Base-by-base conservation (phyloP, 2,329 filamentous ascomycete species). In the Didymella segeticola region DNA sequence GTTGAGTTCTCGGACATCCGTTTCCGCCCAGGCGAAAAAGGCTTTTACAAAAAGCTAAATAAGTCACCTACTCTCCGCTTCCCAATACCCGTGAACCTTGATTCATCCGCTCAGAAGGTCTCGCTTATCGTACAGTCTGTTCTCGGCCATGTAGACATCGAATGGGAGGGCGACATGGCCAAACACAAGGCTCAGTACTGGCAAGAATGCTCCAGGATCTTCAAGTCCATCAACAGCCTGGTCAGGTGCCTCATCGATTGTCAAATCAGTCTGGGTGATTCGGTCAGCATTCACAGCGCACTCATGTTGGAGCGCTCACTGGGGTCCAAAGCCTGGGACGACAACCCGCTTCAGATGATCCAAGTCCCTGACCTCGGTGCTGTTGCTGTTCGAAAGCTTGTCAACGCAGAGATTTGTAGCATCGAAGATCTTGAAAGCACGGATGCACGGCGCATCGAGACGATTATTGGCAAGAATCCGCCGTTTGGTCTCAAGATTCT, bases 351-450 rank as follows among this genome's bases (percentile, higher is more conserved):
- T 19, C 90, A 97, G 62, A 83, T 99, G 67, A 89, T 89, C 56
- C 93, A 98, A 71, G 82, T 99, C 1, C 86, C 90, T 0, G 84
- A 86, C 2, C 84, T 98, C 56, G 95, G 95, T 0, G 79, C 86
- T 4, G 90, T 87, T 1, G 83, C 85, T n/a, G 86, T 90, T 59
- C 83, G 88, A 30, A 95, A 89, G 70, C 81, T 98, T 36, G 83
- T 86, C 3, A 81, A 83, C 31, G 86, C 86, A n/a, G 86, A 87
- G 0, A 83, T 98, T 47, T 85, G 79, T 23, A 89, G 80, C 5
- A 85, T 98, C 5, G 83, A 88, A 34, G 83, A 85, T n/a, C 78
- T 99, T 11, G 84, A 87, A 14, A 75, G 73, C 6, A 81, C 86
- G 12, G 88, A 93, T 29, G 80, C 88, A 22, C 83, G 86, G 47